Evolutionary conservation across 805 yeast genomes (phyloP), one percentile per base, ranked within the genome.

Genomic region (Lachancea sp.): DNA sequence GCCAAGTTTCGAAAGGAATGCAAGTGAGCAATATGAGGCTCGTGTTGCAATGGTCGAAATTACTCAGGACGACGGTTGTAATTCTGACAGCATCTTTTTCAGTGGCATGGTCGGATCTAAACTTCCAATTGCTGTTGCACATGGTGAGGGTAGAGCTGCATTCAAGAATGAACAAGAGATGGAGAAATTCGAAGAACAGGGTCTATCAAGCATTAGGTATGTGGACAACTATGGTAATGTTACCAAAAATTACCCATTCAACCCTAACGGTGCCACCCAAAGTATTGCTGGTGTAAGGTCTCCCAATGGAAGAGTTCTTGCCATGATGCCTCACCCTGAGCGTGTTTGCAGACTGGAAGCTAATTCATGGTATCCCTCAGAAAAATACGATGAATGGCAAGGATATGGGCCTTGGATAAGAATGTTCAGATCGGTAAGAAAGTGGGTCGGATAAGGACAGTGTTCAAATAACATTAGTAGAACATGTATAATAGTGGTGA

Each of bases 321-420:
- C 97, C 3, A 79, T 93, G 89, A 93, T 93, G 99, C 99, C 99
- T 38, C 99, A 93, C 66, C 99, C 99, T 19, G 99, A 93, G 70
- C 86, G 99, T 71, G 93, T 86, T 42, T 75, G 82, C 46, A 78
- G 96, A 70, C 72, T 82, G 61, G 96, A 86, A 66, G 73, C 95
- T 45, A 91, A 91, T 70, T 88, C 97, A 3, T 91, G 87, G 81
- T 86, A 87, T 62, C 96, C 97, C 41, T 68, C 72, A 48, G 79
- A 75, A 42, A 74, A 74, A 39, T 61, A 64, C 43, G 74, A 69
- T 20, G 70, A 71, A 45, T 87, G 95, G 90, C 83, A 80, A 45
- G 84, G 81, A 26, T 80, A 82, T 60, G 96, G 96, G 44, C 99
- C 99, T 41, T 93, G 99, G 99, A 79, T 93, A 54, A 79, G 88